A percentile compares a stretch with the other conserved stretches of the same genome.
phyloP scores from a whole-genome alignment of 305 asterid genomes.

The Rubia balearica region DNA sequence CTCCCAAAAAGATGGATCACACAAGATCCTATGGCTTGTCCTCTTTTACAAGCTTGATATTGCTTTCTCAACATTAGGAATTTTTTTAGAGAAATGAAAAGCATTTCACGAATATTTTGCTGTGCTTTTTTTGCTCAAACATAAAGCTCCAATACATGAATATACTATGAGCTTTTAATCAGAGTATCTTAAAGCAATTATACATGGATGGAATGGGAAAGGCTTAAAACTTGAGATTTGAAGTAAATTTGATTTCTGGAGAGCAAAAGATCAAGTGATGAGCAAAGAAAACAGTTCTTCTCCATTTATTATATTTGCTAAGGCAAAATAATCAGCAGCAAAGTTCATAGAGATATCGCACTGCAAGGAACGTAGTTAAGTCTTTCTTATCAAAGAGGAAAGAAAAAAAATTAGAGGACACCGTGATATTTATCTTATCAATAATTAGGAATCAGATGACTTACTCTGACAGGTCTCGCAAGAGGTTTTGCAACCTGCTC shows the following conservation, averaged over 20 bases:
- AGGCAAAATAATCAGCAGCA: not conserved
- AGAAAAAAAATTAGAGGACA: not conserved
- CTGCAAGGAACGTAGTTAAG: not conserved
- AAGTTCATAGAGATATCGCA: not conserved
- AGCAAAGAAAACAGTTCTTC: not conserved
- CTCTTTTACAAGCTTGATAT: not conserved
- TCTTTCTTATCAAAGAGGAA: not conserved
- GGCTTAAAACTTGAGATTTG: not conserved
- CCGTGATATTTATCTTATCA: not conserved
- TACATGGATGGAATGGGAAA: not conserved
- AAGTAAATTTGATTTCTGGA: slow-evolving; percentile 5
- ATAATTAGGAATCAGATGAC: slow-evolving; percentile 20
- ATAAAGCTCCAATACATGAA: not conserved
- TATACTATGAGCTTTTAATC: not conserved
- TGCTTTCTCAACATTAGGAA: not conserved
- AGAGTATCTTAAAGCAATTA: not conserved
- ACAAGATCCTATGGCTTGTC: not conserved
- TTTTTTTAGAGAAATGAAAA: not conserved
- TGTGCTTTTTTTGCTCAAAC: not conserved
- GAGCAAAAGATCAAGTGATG: not conserved
- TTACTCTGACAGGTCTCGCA: slow-evolving; percentile 95
- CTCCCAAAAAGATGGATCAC: not conserved
- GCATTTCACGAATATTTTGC: not conserved
- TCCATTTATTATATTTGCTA: not conserved
- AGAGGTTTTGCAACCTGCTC: slow-evolving; percentile 95